Evolutionary conservation across 345 rosid genomes (phyloP).

Genomic region (Hypericum perforatum): DNA sequence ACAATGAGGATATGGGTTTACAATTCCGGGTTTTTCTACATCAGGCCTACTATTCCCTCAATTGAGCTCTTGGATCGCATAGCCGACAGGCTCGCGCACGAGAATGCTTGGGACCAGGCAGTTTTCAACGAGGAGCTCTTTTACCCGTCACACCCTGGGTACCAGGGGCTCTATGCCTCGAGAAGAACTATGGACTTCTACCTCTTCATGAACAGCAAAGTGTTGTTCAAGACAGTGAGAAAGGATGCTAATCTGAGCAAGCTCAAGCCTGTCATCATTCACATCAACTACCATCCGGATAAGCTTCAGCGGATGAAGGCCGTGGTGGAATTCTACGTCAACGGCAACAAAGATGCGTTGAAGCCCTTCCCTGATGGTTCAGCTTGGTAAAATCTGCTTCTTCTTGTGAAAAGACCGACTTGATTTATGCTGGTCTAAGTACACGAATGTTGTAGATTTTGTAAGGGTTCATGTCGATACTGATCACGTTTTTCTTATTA

Average conservation of each 20-base stretch:
- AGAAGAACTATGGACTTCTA: slow-evolving; percentile 25
- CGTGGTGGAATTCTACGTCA: slow-evolving; percentile 16
- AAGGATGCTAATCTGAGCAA: slow-evolving; percentile 19
- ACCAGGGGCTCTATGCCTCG: slow-evolving; percentile 19
- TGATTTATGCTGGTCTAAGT: too few relatives aligned
- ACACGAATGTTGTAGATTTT: too few relatives aligned
- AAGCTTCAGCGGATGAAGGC: slow-evolving; percentile 25
- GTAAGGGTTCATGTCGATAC: too few relatives aligned
- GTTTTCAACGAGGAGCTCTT: slow-evolving; percentile 27
- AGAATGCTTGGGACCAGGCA: slow-evolving; percentile 25
- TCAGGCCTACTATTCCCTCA: slow-evolving; percentile 24
- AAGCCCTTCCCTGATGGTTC: slow-evolving; percentile 25
- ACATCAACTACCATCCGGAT: slow-evolving; percentile 26
- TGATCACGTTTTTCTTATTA: too few relatives aligned
- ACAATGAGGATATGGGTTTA: slow-evolving; percentile 27
- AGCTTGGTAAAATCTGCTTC: slow-evolving; percentile 8
- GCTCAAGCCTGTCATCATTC: slow-evolving; percentile 24
- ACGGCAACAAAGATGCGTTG: slow-evolving; percentile 20
- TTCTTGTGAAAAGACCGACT: background rate
- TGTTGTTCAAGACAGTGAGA: slow-evolving; percentile 23
- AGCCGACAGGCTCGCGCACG: slow-evolving; percentile 17
- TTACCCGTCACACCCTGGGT: slow-evolving; percentile 21
- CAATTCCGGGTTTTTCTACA: slow-evolving; percentile 23
- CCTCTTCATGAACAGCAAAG: slow-evolving; percentile 27
- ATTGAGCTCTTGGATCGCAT: slow-evolving; percentile 26